Percentiles rank a stretch among this genome's conserved stretches.
Conservation (phyloP, 1,139 yeast species). For the Candida dubliniensis region DNA sequence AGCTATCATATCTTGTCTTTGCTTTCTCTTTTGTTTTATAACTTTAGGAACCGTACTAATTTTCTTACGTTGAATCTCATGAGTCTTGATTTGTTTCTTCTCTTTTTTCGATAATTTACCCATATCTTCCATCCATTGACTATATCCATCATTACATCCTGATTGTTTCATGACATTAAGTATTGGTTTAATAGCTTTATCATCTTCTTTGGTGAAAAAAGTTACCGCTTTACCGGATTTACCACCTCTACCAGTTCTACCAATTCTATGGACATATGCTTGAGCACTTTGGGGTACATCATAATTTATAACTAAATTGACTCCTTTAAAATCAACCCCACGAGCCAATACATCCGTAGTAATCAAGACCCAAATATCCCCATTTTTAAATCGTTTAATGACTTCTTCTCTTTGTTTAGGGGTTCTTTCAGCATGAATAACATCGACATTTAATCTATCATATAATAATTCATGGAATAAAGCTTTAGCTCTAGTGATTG, state of each 20-base stretch:
- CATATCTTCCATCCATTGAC: constrained; percentile 80
- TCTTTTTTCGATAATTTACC: constrained; percentile 68
- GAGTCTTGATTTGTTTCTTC: constrained; percentile 61
- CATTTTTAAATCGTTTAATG: constrained; percentile 79
- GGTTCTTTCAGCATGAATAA: constrained; percentile 93
- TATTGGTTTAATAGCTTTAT: constrained; percentile 72
- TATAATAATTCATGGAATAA: constrained; percentile 87
- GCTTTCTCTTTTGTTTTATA: constrained; percentile 62
- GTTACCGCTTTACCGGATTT: constrained; percentile 85
- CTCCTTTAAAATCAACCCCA: constrained; percentile 97
- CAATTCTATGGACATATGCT: constrained; percentile 95
- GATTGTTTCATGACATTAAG: constrained; percentile 94
- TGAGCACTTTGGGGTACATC: constrained; percentile 96
- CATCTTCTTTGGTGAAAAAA: constrained; percentile 89
- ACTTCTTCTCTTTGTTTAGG: constrained; percentile 84
- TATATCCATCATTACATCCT: constrained; percentile 65
- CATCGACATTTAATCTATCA: constrained; percentile 91
- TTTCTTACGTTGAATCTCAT: constrained; percentile 63
- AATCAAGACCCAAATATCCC: constrained; percentile 93
- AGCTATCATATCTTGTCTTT: constrained; percentile 69
- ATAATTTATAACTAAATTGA: constrained; percentile 89
- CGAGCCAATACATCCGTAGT: constrained; percentile 95
- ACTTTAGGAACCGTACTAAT: constrained; percentile 86
- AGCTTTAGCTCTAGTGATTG: constrained; percentile 92
- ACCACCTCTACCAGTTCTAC: constrained; percentile 98